Evolutionary conservation across 177 flowering plant genomes (phyloP), one percentile per base, ranked within the genome.

Genomic region (Vitis hybrid): DNA sequence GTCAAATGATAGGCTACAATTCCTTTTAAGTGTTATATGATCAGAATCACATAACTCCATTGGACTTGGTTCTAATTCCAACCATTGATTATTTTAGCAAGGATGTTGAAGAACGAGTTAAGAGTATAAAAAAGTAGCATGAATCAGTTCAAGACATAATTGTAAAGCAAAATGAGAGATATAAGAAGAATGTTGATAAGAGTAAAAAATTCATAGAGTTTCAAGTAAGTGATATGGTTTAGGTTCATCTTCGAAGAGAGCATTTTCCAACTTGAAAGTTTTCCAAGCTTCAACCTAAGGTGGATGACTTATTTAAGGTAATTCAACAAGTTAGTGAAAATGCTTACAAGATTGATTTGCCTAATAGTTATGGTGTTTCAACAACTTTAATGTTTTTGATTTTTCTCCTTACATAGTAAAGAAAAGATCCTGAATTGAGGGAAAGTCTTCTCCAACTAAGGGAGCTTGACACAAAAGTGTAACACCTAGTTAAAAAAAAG

Each of bases 211-310:
- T 27, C 40, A 54, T 4, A n/a, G 62, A 10, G 12, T 56, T 67
- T 11, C 56, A 46, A n/a, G 30, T 35, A 56, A 52, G 70, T 11
- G 62, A 57, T 56, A 13, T 67, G 27, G 40, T 67, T 2, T 56
- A 52, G 55, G 46, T 67, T 27, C 70, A 67, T 56, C 62, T 67
- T 56, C 9, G 70, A 67, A 67, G 30, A 12, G 56, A 59, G 11
- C 13, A 27, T 1, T 68, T 68, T 59, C 64, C 56, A 27, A 3
- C 2, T 5, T 5, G 14, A 60, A 24, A 52, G 21, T 27, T 27
- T 52, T 32, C 15, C 3, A 65, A 68, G 48, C 6, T 32, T 14
- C 11, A 32, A 13, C 65, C 65, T 32, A 11, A n/a, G 11, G 66
- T 54, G 7, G 54, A 64, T 64, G 54, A 54, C 14, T 54, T 24